Conservation (phyloP, 2,329 filamentous ascomycete genomes). For the Onygenales sp. region DNA sequence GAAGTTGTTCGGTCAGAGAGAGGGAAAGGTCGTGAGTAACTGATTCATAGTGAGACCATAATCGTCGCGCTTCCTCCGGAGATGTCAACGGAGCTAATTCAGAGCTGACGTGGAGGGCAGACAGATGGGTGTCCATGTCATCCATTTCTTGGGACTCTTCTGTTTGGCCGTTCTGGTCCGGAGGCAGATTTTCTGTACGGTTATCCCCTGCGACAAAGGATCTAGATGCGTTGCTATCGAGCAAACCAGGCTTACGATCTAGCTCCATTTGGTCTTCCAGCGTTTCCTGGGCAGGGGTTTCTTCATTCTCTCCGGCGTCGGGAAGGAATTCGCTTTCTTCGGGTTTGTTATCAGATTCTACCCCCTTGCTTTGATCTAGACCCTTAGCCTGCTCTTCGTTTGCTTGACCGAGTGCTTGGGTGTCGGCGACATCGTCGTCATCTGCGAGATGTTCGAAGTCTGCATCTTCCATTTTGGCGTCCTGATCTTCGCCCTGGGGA, state of each 20-base stretch:
- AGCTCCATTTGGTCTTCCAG: conserved; percentile 39
- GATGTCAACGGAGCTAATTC: conserved; percentile 36
- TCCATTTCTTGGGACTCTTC: conserved; percentile 36
- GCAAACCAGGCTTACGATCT: conserved; percentile 24
- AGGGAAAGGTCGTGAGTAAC: conserved; percentile 79
- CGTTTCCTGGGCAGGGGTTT: conserved; percentile 33
- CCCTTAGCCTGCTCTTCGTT: conserved; percentile 78
- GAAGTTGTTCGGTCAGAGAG: conserved; percentile 84
- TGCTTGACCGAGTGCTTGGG: conserved; percentile 83
- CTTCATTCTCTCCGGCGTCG: conserved; percentile 36
- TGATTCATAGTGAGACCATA: conserved; percentile 79
- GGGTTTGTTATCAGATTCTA: conserved; percentile 55
- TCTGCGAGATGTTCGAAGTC: conserved; percentile 91
- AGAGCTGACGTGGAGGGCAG: conserved; percentile 60
- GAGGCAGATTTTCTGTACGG: conserved; percentile 20
- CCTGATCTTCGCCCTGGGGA: conserved; percentile 44
- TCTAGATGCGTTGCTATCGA: conserved; percentile 28
- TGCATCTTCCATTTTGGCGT: conserved; percentile 64
- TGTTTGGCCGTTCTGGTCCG: conserved; percentile 27
- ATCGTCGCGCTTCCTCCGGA: conserved; percentile 53
- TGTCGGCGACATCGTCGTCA: conserved; percentile 70
- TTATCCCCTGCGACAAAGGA: conserved; percentile 47
- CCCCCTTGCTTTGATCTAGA: conserved; percentile 79
- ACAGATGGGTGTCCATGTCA: conserved; percentile 49
- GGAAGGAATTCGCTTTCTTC: conserved; percentile 50